Percentiles rank a stretch among this genome's conserved stretches.
Evolutionary conservation across 371 early-diverging fungal species (phyloP).

Genomic region (Smittium culicis): DNA sequence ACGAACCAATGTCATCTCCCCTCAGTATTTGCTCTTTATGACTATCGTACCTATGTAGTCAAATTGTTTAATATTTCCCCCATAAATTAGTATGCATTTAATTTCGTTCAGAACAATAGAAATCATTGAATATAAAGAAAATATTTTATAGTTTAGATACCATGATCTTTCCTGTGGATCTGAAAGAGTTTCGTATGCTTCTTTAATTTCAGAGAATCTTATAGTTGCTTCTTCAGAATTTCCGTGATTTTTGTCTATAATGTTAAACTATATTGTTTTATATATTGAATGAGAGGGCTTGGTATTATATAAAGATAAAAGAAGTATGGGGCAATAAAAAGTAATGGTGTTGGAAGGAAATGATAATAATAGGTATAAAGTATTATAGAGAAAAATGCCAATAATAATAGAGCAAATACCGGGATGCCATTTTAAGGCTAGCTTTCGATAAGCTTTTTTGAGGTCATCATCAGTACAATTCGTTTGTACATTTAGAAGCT

Average conservation of each 20-base stretch:
- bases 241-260: conserved; percentile 71
- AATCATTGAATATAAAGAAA: conserved; percentile 6
- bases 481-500: conserved; percentile 66
- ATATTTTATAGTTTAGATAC: conserved; percentile 19
- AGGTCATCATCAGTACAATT: conserved; percentile 62
- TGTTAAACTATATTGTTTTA: background rate
- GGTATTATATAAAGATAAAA: too few species aligned
- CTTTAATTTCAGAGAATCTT: conserved; percentile 69
- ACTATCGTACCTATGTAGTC: conserved; percentile 23
- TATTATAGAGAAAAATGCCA: conserved; percentile 6
- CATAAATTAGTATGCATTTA: too few species aligned
- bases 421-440: conserved; percentile 81
- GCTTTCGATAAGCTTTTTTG: conserved; percentile 71
- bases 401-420: conserved; percentile 34
- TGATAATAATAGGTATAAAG: too few species aligned
- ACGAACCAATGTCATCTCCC: conserved; percentile 12
- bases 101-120: too few species aligned
- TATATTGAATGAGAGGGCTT: too few species aligned
- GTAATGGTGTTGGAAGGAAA: too few species aligned
- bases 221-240: conserved; percentile 69
- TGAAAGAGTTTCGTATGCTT: conserved; percentile 78
- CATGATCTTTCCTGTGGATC: conserved; percentile 83
- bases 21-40: conserved; percentile 35
- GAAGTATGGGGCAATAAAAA: too few species aligned
- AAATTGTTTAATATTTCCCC: too few species aligned